phyloP scores from a whole-genome alignment of 2,329 filamentous ascomycete genomes.

The Hymenoscyphus linearis region DNA sequence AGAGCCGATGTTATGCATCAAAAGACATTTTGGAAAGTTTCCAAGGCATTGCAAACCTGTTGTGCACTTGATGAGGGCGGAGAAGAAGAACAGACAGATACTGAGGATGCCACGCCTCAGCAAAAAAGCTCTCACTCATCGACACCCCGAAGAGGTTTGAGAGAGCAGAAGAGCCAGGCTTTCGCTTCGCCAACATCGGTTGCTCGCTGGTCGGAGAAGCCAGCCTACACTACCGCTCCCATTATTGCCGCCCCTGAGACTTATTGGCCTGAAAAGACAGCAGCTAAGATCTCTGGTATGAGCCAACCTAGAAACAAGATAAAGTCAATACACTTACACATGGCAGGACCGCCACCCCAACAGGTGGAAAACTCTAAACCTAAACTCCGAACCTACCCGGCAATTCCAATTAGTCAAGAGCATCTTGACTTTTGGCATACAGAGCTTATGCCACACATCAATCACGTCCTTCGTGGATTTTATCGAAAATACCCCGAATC shows the following conservation, averaged over 20 bases:
- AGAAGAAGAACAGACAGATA: conserved; percentile 46
- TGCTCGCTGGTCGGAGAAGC: conserved; percentile 23
- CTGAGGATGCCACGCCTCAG: conserved; percentile 38
- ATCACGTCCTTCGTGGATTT: conserved; percentile 63
- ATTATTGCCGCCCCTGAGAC: not conserved
- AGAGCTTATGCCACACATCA: conserved; percentile 66
- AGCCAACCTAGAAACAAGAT: conserved; percentile 1
- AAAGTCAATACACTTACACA: conserved; percentile 14
- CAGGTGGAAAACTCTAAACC: conserved; percentile 24
- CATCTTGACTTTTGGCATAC: conserved; percentile 68
- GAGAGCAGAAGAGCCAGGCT: conserved; percentile 17
- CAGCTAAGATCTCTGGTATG: conserved; percentile 18
- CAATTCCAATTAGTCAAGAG: conserved; percentile 52
- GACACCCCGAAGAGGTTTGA: conserved; percentile 19
- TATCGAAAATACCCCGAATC: conserved; percentile 71
- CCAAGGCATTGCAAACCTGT: conserved; percentile 49
- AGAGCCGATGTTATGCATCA: conserved; percentile 51
- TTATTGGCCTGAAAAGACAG: conserved; percentile 23
- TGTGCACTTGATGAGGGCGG: conserved; percentile 56
- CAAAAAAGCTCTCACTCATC: conserved; percentile 18
- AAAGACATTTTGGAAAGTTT: conserved; percentile 49
- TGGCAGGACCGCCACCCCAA: conserved; percentile 15
- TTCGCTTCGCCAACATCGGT: conserved; percentile 12
- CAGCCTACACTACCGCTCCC: conserved; percentile 9
- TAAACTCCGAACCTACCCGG: conserved; percentile 55